Conservation (phyloP, 2,329 filamentous ascomycete species). For the Ascochyta fabae region DNA sequence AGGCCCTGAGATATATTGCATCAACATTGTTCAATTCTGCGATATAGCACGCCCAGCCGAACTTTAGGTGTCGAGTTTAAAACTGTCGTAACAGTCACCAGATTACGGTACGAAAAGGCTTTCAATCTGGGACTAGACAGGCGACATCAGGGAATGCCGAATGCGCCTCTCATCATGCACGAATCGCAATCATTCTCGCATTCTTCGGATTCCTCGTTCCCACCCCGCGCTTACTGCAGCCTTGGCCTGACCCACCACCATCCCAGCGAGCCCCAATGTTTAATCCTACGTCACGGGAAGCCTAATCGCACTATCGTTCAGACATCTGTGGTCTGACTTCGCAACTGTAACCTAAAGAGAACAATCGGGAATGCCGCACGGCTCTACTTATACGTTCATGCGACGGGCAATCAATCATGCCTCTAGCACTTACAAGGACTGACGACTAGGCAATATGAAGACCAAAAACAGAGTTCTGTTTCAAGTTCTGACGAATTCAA, state of each 20-base stretch:
- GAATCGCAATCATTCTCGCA: no score
- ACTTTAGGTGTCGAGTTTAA: no score
- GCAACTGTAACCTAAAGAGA: not conserved
- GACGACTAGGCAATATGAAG: not conserved
- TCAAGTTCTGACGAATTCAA: not conserved
- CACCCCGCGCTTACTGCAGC: conserved; percentile 12
- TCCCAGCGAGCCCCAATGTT: not conserved
- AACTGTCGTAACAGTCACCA: no score
- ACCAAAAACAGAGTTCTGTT: not conserved
- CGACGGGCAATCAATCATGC: no score
- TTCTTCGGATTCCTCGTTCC: conserved; percentile 15
- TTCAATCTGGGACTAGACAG: no score
- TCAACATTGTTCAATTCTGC: no score
- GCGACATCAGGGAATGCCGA: no score
- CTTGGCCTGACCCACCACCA: conserved; percentile 6
- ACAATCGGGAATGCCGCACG: not conserved
- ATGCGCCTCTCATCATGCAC: no score
- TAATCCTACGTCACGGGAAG: not conserved
- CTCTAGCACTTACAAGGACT: not conserved
- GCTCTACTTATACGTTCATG: not conserved
- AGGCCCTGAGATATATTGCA: not conserved
- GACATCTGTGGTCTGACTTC: not conserved
- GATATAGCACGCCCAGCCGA: no score
- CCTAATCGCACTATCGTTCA: not conserved
- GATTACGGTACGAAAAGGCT: no score